Percentiles rank a stretch among this genome's conserved stretches.
Conservation (phyloP, 192 early-diverging fungal species). For the Haplosporangium gracile region DNA sequence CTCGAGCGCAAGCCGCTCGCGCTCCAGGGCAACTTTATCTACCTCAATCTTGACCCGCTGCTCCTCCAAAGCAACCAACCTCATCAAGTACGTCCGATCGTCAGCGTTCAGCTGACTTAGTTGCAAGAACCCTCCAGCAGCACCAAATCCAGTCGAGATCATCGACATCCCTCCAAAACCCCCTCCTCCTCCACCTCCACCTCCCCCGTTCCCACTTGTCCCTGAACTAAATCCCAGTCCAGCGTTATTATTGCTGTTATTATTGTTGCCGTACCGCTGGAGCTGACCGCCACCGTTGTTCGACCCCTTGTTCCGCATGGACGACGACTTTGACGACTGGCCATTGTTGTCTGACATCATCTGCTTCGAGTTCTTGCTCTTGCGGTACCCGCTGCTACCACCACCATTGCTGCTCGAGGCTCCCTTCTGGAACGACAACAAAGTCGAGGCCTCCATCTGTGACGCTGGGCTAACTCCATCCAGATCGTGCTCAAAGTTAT, state of each 20-base stretch:
- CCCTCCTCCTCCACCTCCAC: background rate
- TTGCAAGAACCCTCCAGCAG: background rate
- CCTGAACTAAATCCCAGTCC: too few relatives aligned
- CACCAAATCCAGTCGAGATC: background rate
- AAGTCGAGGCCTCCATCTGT: background rate
- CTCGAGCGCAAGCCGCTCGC: slow-evolving; percentile 31
- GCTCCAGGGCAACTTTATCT: slow-evolving; percentile 37
- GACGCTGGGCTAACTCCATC: background rate
- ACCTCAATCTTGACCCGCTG: slow-evolving; percentile 30
- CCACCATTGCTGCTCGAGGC: background rate
- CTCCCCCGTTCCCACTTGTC: background rate
- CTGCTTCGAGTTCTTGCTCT: slow-evolving; percentile 8
- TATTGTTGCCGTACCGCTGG: background rate
- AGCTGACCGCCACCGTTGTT: background rate
- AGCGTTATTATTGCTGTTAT: background rate
- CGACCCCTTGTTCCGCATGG: slow-evolving; percentile 2
- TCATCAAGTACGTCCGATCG: slow-evolving; percentile 28
- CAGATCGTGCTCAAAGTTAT: slow-evolving; percentile 9
- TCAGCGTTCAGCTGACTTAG: slow-evolving; percentile 33
- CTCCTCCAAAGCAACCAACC: slow-evolving; percentile 40
- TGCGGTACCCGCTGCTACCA: background rate
- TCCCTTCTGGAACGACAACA: slow-evolving; percentile 4
- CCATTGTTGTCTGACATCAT: background rate
- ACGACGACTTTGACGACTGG: background rate
- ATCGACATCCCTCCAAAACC: background rate